Conservation (phyloP, 345 rosid genomes). For the Turritis glabra region DNA sequence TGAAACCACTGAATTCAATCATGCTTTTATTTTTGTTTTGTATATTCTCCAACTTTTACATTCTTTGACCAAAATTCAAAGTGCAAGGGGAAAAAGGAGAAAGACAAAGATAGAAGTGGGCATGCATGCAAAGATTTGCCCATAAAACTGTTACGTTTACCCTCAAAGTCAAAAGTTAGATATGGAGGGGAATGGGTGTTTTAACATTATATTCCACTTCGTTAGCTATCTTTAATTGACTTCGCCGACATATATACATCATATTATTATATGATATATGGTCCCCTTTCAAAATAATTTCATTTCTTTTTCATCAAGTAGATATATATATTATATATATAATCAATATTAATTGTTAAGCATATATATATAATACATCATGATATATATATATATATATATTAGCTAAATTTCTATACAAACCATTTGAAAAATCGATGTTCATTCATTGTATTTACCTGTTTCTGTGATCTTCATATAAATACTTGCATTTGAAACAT, state of each 20-base stretch:
- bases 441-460: neutral
- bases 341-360: neutral
- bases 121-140: constrained; percentile 33
- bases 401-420: no score
- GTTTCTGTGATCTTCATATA: neutral
- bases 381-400: no score
- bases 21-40: neutral
- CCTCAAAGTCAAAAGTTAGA: constrained; percentile 33
- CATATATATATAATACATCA: neutral
- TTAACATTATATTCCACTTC: constrained; percentile 10
- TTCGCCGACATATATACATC: constrained; percentile 27
- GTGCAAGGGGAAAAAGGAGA: neutral
- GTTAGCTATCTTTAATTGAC: constrained; percentile 22
- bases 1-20: neutral
- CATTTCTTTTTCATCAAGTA: neutral
- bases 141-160: constrained; percentile 16
- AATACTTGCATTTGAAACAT: neutral
- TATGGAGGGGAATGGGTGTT: constrained; percentile 29
- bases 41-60: constrained; percentile 1
- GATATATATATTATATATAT: no score
- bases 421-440: neutral
- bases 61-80: neutral
- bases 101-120: constrained; percentile 14
- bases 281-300: constrained; percentile 2
- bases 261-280: neutral